Base-by-base conservation (phyloP, 2,329 filamentous ascomycete species). In the Metarhizium guizhouense region DNA sequence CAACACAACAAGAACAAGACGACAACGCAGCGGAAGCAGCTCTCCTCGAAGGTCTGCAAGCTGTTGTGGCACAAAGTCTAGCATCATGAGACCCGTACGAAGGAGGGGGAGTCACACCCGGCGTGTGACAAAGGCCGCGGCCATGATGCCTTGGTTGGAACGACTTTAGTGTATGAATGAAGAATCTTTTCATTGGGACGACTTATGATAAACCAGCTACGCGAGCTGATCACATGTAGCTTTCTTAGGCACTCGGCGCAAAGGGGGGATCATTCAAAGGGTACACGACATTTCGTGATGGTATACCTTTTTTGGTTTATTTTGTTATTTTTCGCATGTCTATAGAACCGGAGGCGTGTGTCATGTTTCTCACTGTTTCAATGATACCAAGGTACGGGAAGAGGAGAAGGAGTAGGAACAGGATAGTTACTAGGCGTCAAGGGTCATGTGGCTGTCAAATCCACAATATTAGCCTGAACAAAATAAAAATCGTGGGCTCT, bases 21-120 rank as follows among this genome's bases (percentile, higher is more conserved):
- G 68, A 70, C 54, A 68, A 70, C 42, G 68, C 64, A 25, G 67
- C 67, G 14, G 69, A 71, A 54, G 68, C 64, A 20, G 68, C 68
- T 25, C 59, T 71, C 16, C 54, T 71, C 6, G 67, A 71, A 55
- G 67, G 68, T 5, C 63, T 71, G 1, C 69, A 71, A 53, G 68
- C 67, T 8, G 69, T 64, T 7, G 65, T 71, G 45, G 68, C 69
- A 53, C 62, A 63, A 42, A 62, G 58, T 6, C 40, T 63, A 20
- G 55, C 58, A 43, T 64, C 59, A 57, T 58, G 43, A 47, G 30
- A 25, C 45, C 18, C 18, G 16, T 30, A 32, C 34, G 16, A 34
- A 11, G 6, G 42, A 11, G 14, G 42, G n/a, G 7, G 6, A 13
- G 16, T 18, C n/a, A 45, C 6, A 16, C 42, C 42, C n/a, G 16